Evolutionary conservation across 768 basidiomycete species (phyloP).

Genomic region (Calvatia gigantea): DNA sequence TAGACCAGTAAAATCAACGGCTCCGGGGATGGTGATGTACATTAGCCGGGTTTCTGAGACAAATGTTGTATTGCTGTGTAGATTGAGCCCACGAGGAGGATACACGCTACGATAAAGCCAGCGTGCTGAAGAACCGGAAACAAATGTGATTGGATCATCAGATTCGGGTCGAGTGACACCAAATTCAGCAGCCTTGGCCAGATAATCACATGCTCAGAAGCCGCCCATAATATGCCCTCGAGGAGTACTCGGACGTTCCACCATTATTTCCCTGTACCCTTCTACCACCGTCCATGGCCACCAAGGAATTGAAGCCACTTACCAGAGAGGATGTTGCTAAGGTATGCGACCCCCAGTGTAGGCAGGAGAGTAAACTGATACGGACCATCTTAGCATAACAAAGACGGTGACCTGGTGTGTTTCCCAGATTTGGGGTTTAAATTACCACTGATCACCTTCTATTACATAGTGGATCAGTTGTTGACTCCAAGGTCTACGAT

Average conservation of each 20-base stretch:
- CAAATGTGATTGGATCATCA: conserved; percentile 5
- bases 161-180: conserved; percentile 1
- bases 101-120: too few relatives aligned
- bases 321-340: conserved; percentile 41
- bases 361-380: conserved; percentile 6
- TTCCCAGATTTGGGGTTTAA: background rate
- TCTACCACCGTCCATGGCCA: conserved; percentile 23
- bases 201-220: conserved; percentile 12
- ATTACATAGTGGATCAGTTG: conserved; percentile 72
- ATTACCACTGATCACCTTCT: conserved; percentile 28
- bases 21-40: too few relatives aligned
- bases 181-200: conserved; percentile 1
- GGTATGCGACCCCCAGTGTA: conserved; percentile 22
- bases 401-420: conserved; percentile 58
- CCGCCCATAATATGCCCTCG: background rate
- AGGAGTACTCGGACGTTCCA: background rate
- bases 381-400: conserved; percentile 59
- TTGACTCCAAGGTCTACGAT: conserved; percentile 85
- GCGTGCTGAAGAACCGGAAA: background rate
- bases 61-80: too few relatives aligned
- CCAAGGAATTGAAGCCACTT: conserved; percentile 33
- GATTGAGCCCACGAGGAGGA: too few relatives aligned
- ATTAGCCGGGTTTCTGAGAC: too few relatives aligned
- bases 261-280: background rate
- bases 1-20: too few relatives aligned